Evolutionary conservation across 805 yeast species (phyloP).

Genomic region (Pichia manshurica): DNA sequence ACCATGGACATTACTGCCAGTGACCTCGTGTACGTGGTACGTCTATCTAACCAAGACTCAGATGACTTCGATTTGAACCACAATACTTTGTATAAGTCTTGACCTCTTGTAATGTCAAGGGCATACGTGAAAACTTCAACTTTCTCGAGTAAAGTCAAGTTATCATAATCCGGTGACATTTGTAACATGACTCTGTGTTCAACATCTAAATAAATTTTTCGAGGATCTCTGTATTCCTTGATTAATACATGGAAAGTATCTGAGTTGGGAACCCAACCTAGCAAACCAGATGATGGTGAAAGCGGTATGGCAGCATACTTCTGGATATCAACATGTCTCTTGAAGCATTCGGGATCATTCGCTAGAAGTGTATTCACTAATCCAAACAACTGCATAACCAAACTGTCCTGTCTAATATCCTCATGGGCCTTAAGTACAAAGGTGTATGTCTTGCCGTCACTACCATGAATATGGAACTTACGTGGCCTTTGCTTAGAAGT

Average conservation of each 20-base stretch:
- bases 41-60: slow-evolving; percentile 95
- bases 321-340: slow-evolving; percentile 89
- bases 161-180: slow-evolving; percentile 97
- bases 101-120: slow-evolving; percentile 90
- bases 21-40: slow-evolving; percentile 93
- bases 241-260: slow-evolving; percentile 94
- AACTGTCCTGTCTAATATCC: slow-evolving; percentile 93
- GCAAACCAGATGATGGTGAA: slow-evolving; percentile 92
- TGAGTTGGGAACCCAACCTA: slow-evolving; percentile 97
- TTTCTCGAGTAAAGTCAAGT: slow-evolving; percentile 79
- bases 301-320: slow-evolving; percentile 90
- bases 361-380: slow-evolving; percentile 84
- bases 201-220: slow-evolving; percentile 82
- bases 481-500: slow-evolving; percentile 96
- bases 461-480: slow-evolving; percentile 69
- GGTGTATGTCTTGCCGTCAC: slow-evolving; percentile 86
- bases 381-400: slow-evolving; percentile 97
- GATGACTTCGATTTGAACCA: slow-evolving; percentile 96
- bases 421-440: slow-evolving; percentile 91
- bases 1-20: slow-evolving; percentile 99
- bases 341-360: slow-evolving; percentile 92
- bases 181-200: slow-evolving; percentile 95
- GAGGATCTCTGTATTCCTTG: slow-evolving; percentile 85
- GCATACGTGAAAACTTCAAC: slow-evolving; percentile 97
- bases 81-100: slow-evolving; percentile 87